A percentile compares a stretch with the other conserved stretches of the same genome.
These are phyloP conservation scores for Globisporangium perplexum DNA, from an alignment of 352 stramenopile genomes.

Conservation along the genomic window DNA sequence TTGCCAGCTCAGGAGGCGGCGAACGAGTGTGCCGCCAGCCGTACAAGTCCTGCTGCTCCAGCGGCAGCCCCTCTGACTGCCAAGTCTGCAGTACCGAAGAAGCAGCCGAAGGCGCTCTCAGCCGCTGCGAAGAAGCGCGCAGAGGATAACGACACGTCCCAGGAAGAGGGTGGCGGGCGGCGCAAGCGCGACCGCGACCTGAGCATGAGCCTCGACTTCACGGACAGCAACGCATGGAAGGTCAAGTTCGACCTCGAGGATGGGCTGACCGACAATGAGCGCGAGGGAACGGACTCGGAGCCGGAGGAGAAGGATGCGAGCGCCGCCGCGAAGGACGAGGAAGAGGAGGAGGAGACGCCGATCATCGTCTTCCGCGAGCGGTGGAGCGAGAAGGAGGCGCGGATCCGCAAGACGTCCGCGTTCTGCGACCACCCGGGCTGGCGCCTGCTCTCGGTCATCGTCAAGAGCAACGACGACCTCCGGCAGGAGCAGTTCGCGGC, in stretches of 20 bases:
- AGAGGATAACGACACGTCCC: constrained; percentile 14
- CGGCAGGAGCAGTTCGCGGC: constrained; percentile 97
- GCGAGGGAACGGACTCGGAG: constrained; percentile 12
- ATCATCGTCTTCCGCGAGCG: constrained; percentile 82
- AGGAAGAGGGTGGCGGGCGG: constrained; percentile 21
- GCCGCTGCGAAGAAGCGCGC: not conserved
- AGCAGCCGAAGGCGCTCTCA: not conserved
- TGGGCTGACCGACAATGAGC: constrained; percentile 46
- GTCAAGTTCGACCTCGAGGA: constrained; percentile 73
- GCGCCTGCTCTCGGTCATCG: constrained; percentile 89
- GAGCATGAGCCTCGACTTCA: constrained; percentile 71
- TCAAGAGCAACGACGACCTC: constrained; percentile 98
- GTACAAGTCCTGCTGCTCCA: not conserved
- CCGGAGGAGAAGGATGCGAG: constrained; percentile 34
- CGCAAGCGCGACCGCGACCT: constrained; percentile 40
- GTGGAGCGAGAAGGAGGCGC: constrained; percentile 71
- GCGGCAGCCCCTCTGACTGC: not conserved
- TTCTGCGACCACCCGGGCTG: constrained; percentile 54
- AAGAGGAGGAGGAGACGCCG: constrained; percentile 37
- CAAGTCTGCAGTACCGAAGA: not conserved
- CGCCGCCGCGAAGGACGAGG: constrained; percentile 7
- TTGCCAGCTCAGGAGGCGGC: not conserved
- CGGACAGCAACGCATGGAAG: constrained; percentile 62
- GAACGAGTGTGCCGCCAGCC: not conserved
- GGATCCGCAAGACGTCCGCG: constrained; percentile 49